Evolutionary conservation across 768 basidiomycete genomes (phyloP).

Genomic region (Tricholoma terreum): DNA sequence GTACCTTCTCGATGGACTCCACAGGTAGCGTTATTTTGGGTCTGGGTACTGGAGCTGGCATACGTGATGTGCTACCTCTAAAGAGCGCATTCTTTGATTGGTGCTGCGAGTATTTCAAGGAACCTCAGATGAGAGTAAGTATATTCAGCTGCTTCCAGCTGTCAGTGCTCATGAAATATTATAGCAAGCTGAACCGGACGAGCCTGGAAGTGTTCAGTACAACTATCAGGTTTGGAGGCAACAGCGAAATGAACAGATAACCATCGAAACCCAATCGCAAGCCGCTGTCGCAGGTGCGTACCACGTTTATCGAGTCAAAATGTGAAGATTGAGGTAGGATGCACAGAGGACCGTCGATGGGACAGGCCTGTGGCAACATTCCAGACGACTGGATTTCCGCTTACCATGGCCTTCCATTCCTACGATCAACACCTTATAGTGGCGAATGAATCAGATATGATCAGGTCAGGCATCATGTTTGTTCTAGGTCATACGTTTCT

Average conservation of each 20-base stretch:
- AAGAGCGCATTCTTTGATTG: slow-evolving; percentile 94
- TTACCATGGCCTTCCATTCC: slow-evolving; percentile 86
- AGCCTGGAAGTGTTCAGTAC: slow-evolving; percentile 90
- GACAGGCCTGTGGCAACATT: slow-evolving; percentile 68
- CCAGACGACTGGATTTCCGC: slow-evolving; percentile 55
- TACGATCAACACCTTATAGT: slow-evolving; percentile 88
- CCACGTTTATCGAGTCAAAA: slow-evolving; percentile 7
- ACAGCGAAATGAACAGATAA: slow-evolving; percentile 80
- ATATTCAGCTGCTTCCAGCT: neutral
- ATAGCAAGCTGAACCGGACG: slow-evolving; percentile 92
- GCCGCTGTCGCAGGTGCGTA: slow-evolving; percentile 70
- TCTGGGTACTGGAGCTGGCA: slow-evolving; percentile 74
- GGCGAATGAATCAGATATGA: slow-evolving; percentile 81
- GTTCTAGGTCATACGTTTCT: neutral
- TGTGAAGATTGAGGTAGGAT: neutral
- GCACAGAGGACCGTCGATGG: slow-evolving; percentile 62
- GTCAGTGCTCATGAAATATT: slow-evolving; percentile 11
- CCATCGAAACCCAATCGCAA: slow-evolving; percentile 65
- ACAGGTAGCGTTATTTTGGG: slow-evolving; percentile 68
- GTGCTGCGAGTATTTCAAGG: slow-evolving; percentile 96
- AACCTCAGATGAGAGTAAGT: slow-evolving; percentile 96
- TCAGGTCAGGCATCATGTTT: slow-evolving; percentile 53
- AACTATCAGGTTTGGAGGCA: slow-evolving; percentile 97
- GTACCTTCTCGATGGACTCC: slow-evolving; percentile 76
- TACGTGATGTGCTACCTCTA: slow-evolving; percentile 83